phyloP scores from a whole-genome alignment of 2,329 filamentous ascomycete species.

The Pseudogymnoascus sp. region DNA sequence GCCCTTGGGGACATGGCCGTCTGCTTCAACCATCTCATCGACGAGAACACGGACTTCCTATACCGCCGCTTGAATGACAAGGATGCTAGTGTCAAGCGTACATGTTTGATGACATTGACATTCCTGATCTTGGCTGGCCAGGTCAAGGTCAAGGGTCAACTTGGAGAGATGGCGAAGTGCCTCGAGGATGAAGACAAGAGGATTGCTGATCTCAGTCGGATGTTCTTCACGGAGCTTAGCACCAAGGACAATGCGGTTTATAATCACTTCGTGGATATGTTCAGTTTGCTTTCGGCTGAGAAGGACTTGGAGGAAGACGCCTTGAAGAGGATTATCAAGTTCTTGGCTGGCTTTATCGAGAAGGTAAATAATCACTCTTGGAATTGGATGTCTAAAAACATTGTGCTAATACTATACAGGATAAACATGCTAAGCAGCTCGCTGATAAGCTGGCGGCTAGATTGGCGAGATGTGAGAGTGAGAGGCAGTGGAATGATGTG shows the following conservation, averaged over 20 bases:
- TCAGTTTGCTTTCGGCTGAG: conserved; percentile 82
- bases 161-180: conserved; percentile 99
- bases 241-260: conserved; percentile 99
- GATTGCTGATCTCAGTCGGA: conserved; percentile 85
- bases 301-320: conserved; percentile 74
- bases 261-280: conserved; percentile 99
- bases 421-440: conserved; percentile 94
- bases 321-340: conserved; percentile 80
- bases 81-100: conserved; percentile 87
- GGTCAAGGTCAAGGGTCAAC: conserved; percentile 97
- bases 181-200: conserved; percentile 92
- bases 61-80: conserved; percentile 87
- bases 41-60: conserved; percentile 97
- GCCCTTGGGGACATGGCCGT: conserved; percentile 98
- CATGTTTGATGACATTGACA: conserved; percentile 95
- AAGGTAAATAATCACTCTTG: conserved; percentile 54
- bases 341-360: conserved; percentile 91
- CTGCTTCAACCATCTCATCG: conserved; percentile 98
- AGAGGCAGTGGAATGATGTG: conserved; percentile 96
- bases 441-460: conserved; percentile 87
- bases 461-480: conserved; percentile 76
- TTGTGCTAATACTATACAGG: conserved; percentile 44
- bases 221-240: conserved; percentile 97
- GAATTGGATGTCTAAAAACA: neutral
- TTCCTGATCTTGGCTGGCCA: conserved; percentile 96